Evolutionary conservation across 164 flowering plant species (phyloP).

Genomic region (Brasenia schreberi): DNA sequence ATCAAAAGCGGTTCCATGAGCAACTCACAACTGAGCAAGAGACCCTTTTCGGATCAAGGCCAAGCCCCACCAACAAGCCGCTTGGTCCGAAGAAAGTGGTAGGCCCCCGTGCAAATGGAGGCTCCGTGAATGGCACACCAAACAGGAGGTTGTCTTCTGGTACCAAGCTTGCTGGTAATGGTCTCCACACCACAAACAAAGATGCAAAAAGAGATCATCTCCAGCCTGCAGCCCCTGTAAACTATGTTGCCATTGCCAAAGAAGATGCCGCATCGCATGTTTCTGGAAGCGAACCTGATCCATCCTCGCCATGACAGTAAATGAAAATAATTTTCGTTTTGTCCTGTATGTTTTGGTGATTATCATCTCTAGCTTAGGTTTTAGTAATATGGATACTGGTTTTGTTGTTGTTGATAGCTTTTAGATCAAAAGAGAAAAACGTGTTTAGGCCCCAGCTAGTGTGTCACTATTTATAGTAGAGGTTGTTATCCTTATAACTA

Average conservation of each 20-base stretch:
- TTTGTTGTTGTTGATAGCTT: not conserved
- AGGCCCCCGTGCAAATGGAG: slow-evolving; percentile 73
- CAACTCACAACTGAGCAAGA: slow-evolving; percentile 79
- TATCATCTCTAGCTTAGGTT: not conserved
- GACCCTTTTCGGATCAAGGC: slow-evolving; percentile 54
- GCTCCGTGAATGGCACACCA: slow-evolving; percentile 54
- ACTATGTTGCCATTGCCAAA: slow-evolving; percentile 69
- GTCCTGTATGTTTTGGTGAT: too few relatives aligned
- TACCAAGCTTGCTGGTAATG: slow-evolving; percentile 12
- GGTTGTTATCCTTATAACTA: not conserved
- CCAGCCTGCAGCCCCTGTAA: slow-evolving; percentile 59
- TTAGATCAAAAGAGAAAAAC: not conserved
- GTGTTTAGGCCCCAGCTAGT: not conserved
- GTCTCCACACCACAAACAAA: slow-evolving; percentile 39
- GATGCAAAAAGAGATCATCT: slow-evolving; percentile 55
- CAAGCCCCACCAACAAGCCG: slow-evolving; percentile 59
- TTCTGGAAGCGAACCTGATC: slow-evolving; percentile 44
- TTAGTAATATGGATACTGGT: not conserved
- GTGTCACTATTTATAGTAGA: not conserved
- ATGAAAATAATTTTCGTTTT: not conserved
- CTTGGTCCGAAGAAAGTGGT: slow-evolving; percentile 56
- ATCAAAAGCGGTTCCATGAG: slow-evolving; percentile 73
- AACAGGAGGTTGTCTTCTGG: slow-evolving; percentile 56
- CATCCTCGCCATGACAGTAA: slow-evolving; percentile 44
- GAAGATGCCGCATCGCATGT: slow-evolving; percentile 68